Conservation (phyloP, 2,329 filamentous ascomycete species). For the Biscogniauxia marginata region DNA sequence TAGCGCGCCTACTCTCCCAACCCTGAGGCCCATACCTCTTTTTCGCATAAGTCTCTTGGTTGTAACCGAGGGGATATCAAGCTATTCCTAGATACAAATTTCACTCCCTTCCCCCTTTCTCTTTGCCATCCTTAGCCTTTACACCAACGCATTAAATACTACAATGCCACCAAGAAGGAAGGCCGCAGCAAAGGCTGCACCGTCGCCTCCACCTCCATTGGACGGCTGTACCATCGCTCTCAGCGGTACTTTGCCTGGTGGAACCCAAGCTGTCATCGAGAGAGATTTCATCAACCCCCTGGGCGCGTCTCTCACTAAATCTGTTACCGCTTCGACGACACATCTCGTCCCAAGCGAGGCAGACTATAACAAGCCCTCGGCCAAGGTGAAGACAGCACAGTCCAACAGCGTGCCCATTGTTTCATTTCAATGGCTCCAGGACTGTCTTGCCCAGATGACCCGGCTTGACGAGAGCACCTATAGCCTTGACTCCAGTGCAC, state of each 20-base stretch:
- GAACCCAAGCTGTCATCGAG: slow-evolving; percentile 51
- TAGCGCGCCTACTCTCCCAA: no score
- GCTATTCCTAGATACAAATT: no score
- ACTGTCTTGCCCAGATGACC: slow-evolving; percentile 46
- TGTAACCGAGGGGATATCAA: no score
- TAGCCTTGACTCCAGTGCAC: slow-evolving; percentile 15
- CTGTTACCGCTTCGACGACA: slow-evolving; percentile 50
- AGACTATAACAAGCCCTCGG: slow-evolving; percentile 48
- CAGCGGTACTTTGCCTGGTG: slow-evolving; percentile 58
- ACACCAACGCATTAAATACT: not conserved
- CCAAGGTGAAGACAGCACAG: slow-evolving; percentile 51
- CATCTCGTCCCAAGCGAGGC: slow-evolving; percentile 56
- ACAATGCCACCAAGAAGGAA: slow-evolving; percentile 24
- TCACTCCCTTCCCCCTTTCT: not conserved
- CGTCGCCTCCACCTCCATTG: slow-evolving; percentile 36
- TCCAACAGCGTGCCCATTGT: slow-evolving; percentile 54
- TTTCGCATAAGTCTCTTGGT: no score
- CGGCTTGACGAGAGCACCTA: slow-evolving; percentile 37
- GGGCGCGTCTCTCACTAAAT: slow-evolving; percentile 48
- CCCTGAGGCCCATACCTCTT: no score
- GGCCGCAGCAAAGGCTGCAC: slow-evolving; percentile 10
- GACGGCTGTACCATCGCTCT: slow-evolving; percentile 52
- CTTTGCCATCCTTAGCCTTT: not conserved
- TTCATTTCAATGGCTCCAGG: slow-evolving; percentile 59
- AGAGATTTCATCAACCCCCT: slow-evolving; percentile 42